Evolutionary conservation across 2,329 filamentous ascomycete genomes (phyloP), one percentile per base, ranked within the genome.

Genomic region (Beauveria bassiana): DNA sequence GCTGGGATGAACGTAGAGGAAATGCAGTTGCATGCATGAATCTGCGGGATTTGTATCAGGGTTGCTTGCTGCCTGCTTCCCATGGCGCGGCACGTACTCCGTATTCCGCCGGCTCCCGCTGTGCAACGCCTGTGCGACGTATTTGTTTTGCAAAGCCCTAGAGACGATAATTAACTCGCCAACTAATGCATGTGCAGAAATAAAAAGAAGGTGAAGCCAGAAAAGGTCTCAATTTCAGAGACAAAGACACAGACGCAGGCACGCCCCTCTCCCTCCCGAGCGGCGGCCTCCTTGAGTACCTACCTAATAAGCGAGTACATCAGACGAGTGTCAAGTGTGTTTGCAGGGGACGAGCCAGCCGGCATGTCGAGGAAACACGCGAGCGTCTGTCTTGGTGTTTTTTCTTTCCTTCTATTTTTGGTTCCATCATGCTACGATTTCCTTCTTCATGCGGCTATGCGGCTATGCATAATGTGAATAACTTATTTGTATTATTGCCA

Each of bases 261-360:
- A 26, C 9, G n/a, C 50, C 31, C 50, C 51, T 22, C 26, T 26
- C 26, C 26, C 26, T 26, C 26, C 26, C 26, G 26, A 26, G 22
- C 22, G 22, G 22, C 22, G 14, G 16, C 26, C 49, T 51, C 24
- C 47, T 18, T 31, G 26, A 38, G 34, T 10, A 22, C 22, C 22
- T 10, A 22, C 22, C 22, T 22, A 22, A 22, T 22, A n/a, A 52
- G n/a, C 16, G 22, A 42, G 22, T n/a, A 42, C 24, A 56, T 56
- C 53, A 45, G 53, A 56, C 28, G 40, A 46, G 53, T 56, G 26
- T 56, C 53, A 56, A 45, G 42, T 56, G 42, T 56, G 53, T 56
- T 56, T 56, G 53, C 53, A 56, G 42, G 53, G 34, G n/a, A 10
- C 16, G 3, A 31, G 47, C 24, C 47, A 18, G 14, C 24, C 20